Percentiles rank a stretch among this genome's conserved stretches.
These are phyloP conservation scores for Sicyos edulis DNA, from an alignment of 306 rosid genomes.

Conservation along the genomic window DNA sequence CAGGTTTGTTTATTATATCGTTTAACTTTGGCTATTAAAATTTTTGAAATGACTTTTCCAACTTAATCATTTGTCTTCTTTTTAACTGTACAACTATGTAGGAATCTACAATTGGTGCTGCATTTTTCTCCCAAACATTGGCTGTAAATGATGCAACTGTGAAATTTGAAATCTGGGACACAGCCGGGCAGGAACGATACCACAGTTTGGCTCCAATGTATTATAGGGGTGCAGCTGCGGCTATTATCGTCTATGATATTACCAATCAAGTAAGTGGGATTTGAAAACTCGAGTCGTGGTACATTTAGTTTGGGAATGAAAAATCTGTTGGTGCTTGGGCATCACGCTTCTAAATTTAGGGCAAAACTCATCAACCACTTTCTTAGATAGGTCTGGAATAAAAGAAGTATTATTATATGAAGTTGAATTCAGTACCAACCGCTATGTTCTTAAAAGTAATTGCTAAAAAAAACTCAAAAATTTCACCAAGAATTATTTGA, in stretches of 20 bases:
- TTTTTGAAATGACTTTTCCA: neutral
- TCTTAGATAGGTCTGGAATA: neutral
- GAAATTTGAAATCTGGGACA: conserved; percentile 60
- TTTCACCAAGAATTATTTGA: neutral
- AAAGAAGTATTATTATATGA: neutral
- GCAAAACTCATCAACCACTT: neutral
- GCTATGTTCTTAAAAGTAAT: neutral
- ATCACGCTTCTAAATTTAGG: neutral
- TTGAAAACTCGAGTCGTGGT: neutral
- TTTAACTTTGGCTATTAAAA: conserved; percentile 1
- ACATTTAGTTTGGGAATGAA: neutral
- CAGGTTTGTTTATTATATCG: conserved; percentile 33
- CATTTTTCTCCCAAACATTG: conserved; percentile 59
- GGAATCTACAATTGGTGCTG: conserved; percentile 66
- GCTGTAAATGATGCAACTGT: conserved; percentile 60
- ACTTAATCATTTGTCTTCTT: neutral
- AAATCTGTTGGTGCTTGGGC: neutral
- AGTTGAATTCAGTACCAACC: neutral
- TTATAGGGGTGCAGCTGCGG: conserved; percentile 61
- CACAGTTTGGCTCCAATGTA: conserved; percentile 66
- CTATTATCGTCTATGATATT: conserved; percentile 52
- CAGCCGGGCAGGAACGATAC: conserved; percentile 61
- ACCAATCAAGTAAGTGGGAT: conserved; percentile 45
- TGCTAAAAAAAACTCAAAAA: neutral
- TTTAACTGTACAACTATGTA: conserved; percentile 19